Conservation (phyloP, 2,329 filamentous ascomycete genomes). For the Penicillium sp. region DNA sequence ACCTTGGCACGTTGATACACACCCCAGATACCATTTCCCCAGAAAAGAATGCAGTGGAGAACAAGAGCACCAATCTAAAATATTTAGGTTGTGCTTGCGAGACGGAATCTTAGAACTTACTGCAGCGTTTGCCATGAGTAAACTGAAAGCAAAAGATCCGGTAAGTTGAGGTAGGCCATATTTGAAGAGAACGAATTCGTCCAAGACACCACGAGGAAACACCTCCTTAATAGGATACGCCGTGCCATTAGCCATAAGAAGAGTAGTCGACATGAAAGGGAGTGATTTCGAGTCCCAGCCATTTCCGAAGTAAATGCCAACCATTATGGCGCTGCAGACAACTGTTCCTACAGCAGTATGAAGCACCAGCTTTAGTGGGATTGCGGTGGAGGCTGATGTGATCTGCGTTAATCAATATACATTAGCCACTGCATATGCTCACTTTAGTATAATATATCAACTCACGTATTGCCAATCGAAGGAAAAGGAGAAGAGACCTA, state of each 20-base stretch:
- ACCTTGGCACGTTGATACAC: slow-evolving; percentile 50
- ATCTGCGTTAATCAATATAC: slow-evolving; percentile 42
- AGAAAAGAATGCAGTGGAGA: slow-evolving; percentile 55
- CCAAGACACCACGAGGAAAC: slow-evolving; percentile 36
- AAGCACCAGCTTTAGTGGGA: slow-evolving; percentile 53
- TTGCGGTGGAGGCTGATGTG: slow-evolving; percentile 54
- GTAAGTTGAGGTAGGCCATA: slow-evolving; percentile 51
- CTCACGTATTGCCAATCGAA: slow-evolving; percentile 54
- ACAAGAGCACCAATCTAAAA: slow-evolving; percentile 60
- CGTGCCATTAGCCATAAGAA: slow-evolving; percentile 44
- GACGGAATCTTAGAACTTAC: no score
- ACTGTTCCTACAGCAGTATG: slow-evolving; percentile 50
- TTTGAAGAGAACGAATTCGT: slow-evolving; percentile 38
- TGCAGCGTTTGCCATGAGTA: slow-evolving; percentile 59
- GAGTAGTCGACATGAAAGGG: slow-evolving; percentile 57
- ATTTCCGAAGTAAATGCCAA: slow-evolving; percentile 54
- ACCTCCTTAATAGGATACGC: slow-evolving; percentile 43
- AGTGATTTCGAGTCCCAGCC: slow-evolving; percentile 48
- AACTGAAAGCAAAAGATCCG: slow-evolving; percentile 52
- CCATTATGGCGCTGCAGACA: slow-evolving; percentile 52
- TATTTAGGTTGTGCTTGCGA: no score
- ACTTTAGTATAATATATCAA: no score
- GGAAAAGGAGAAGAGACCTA: slow-evolving; percentile 51
- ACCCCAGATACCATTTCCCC: slow-evolving; percentile 52
- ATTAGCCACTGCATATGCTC: slow-evolving; percentile 7